Evolutionary conservation across 1,139 yeast species (phyloP), one percentile per base, ranked within the genome.

Genomic region (Magnusiomyces tetraspermus): DNA sequence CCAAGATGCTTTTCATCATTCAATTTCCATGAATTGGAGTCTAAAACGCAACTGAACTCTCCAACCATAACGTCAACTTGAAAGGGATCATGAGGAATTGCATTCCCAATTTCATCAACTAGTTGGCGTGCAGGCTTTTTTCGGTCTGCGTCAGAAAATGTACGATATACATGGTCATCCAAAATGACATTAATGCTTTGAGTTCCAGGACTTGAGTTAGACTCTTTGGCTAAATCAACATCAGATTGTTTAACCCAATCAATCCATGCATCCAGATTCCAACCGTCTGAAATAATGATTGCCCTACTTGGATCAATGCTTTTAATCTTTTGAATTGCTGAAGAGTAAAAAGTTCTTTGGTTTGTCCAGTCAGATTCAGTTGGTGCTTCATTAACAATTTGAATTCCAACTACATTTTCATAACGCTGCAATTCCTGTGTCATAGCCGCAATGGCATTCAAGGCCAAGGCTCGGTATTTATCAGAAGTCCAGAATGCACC

Each of bases 11-110:
- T 55, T 31, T 62, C 76, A 17, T 69, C 70, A 43, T 71, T 72
- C 60, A 74, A 78, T 43, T 74, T 69, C 96, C 96, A 90, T 0
- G 94, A 75, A 33, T 73, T 64, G 1, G 79, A 85, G 66, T 86
- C 96, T 55, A 92, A 61, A 2, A 88, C 96, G 69, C 96, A 87
- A 0, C 96, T 86, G 66, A 80, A 92, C 67, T 92, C 98, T 11
- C 97, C 97, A 22, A 89, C 80, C 64, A 86, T 73, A 53, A 85
- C 74, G 63, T 89, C 97, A 1, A 81, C 86, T 55, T 77, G 77
- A 3, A 78, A 75, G 51, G 81, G 69, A 3, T 82, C 72, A 15
- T 48, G 30, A 6, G 77, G 70, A 56, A 87, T 73, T 57, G 82
- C 88, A 4, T 69, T 54, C 13, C 46, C 51, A 48, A 53, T 48